Percentiles rank a stretch among this genome's conserved stretches.
Conservation (phyloP, 208 protist genomes). For the Herpetomonas samuelpessoai region DNA sequence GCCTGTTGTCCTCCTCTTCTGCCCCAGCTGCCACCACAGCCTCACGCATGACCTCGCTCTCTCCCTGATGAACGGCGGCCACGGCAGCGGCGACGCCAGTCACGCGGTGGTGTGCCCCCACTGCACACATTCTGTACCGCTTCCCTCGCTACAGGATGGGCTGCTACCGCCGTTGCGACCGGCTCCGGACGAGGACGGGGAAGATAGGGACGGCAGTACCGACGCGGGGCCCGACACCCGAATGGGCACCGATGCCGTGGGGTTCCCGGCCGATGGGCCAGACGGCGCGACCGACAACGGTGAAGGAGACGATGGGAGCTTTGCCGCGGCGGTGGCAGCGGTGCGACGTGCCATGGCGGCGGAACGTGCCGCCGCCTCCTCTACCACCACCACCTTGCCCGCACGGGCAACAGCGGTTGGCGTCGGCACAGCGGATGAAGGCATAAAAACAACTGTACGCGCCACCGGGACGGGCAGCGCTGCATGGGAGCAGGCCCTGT, state of each 20-base stretch:
- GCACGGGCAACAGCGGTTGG: too few relatives aligned
- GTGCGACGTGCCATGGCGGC: background rate
- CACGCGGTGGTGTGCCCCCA: too few relatives aligned
- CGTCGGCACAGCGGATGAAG: background rate
- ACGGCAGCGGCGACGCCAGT: too few relatives aligned
- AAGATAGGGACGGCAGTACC: background rate
- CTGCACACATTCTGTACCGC: too few relatives aligned
- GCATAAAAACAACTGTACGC: background rate
- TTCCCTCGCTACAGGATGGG: too few relatives aligned
- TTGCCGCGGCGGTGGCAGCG: background rate
- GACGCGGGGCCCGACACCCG: background rate
- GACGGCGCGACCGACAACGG: background rate
- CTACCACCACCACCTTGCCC: too few relatives aligned
- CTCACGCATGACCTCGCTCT: background rate
- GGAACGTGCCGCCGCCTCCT: background rate
- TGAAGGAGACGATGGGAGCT: slow-evolving; percentile 6
- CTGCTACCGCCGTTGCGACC: too few relatives aligned
- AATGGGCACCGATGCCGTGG: background rate
- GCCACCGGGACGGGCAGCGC: background rate
- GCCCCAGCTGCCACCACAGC: background rate
- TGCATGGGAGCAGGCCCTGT: slow-evolving; percentile 2
- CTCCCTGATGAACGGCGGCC: too few relatives aligned
- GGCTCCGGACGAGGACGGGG: background rate
- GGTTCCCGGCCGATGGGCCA: background rate
- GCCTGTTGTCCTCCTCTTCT: background rate